Percentiles rank a stretch among this genome's conserved stretches.
Evolutionary conservation across 2,329 filamentous ascomycete species (phyloP).

Genomic region (Ascomycota sp.): DNA sequence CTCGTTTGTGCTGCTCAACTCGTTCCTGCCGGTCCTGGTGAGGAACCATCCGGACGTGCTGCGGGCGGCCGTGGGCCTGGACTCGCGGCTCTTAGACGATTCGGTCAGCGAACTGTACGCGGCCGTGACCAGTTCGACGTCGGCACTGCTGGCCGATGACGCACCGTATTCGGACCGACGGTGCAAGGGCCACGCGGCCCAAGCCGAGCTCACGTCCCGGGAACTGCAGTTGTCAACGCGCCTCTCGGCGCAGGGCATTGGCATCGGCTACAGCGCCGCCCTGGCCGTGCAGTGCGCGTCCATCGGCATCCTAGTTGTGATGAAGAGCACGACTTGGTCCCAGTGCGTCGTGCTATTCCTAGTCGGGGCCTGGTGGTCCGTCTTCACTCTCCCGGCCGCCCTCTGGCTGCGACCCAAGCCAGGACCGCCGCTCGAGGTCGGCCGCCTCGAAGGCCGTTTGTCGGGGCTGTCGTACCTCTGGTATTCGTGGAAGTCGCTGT

Average conservation of each 20-base stretch:
- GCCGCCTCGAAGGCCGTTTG: slow-evolving; percentile 15
- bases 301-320: slow-evolving; percentile 53
- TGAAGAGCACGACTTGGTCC: slow-evolving; percentile 64
- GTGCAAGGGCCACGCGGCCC: slow-evolving; percentile 18
- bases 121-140: slow-evolving; percentile 19
- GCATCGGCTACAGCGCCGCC: slow-evolving; percentile 78
- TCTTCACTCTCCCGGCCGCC: slow-evolving; percentile 75
- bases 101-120: slow-evolving; percentile 11
- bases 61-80: slow-evolving; percentile 10
- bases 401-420: slow-evolving; percentile 76
- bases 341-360: slow-evolving; percentile 72
- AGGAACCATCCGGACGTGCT: slow-evolving; percentile 50
- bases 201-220: slow-evolving; percentile 32
- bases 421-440: slow-evolving; percentile 51
- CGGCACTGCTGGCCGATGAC: slow-evolving; percentile 22
- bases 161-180: slow-evolving; percentile 6
- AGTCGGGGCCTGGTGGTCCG: slow-evolving; percentile 80
- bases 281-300: slow-evolving; percentile 66
- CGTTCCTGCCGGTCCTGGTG: slow-evolving; percentile 79
- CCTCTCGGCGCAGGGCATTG: slow-evolving; percentile 82
- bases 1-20: slow-evolving; percentile 88
- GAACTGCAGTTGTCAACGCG: slow-evolving; percentile 71
- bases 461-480: slow-evolving; percentile 50
- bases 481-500: slow-evolving; percentile 75
- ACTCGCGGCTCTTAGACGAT: slow-evolving; percentile 15